These are phyloP conservation scores for Corylus heterophylla DNA, from an alignment of 306 rosid genomes.

Conservation along the genomic window DNA sequence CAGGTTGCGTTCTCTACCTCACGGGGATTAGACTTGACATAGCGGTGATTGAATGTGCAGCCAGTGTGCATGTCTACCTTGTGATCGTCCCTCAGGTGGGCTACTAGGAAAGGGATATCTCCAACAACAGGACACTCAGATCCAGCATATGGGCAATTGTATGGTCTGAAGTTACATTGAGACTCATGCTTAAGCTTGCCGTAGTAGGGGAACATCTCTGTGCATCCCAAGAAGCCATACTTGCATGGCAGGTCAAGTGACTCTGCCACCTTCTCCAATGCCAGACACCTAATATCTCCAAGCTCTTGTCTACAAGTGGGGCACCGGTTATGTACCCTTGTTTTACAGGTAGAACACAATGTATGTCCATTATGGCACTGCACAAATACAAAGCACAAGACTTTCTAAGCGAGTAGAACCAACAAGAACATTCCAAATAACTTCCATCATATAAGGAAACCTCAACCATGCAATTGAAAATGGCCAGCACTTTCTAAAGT, in stretches of 20 bases:
- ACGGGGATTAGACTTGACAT: conserved; percentile 21
- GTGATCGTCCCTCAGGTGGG: conserved; percentile 30
- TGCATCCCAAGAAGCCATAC: conserved; percentile 28
- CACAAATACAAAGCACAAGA: not conserved
- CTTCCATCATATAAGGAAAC: not conserved
- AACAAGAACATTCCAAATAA: not conserved
- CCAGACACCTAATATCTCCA: conserved; percentile 34
- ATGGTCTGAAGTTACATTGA: conserved; percentile 28
- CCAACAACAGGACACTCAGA: conserved; percentile 23
- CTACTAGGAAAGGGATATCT: conserved; percentile 23
- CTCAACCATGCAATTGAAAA: no score
- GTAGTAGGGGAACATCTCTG: conserved; percentile 30
- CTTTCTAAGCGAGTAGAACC: not conserved
- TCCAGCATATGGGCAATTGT: conserved; percentile 28
- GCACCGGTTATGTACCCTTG: conserved; percentile 24
- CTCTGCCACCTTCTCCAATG: conserved; percentile 33
- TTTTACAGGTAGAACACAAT: conserved; percentile 29
- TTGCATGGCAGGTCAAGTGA: conserved; percentile 27
- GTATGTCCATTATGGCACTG: conserved; percentile 37
- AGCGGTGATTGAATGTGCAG: conserved; percentile 31
- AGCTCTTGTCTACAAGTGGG: conserved; percentile 32
- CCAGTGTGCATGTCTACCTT: conserved; percentile 29
- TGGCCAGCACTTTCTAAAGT: no score
- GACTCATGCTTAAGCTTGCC: conserved; percentile 30
- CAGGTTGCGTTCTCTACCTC: conserved; percentile 22